phyloP scores from a whole-genome alignment of 352 stramenopile species.

The Thalassiosira hispida region DNA sequence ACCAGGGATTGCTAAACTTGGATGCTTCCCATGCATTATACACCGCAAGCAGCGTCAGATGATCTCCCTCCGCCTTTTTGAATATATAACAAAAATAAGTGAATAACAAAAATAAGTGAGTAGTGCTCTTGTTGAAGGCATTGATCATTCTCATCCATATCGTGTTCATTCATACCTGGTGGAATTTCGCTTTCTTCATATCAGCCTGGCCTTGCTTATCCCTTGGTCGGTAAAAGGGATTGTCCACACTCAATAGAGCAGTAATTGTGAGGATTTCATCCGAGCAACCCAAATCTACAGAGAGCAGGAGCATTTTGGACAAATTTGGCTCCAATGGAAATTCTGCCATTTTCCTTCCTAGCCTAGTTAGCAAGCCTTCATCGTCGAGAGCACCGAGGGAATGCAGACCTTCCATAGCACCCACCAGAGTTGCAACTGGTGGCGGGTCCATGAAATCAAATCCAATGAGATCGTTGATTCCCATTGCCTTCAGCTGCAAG shows the following conservation, averaged over 20 bases:
- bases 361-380: constrained; percentile 91
- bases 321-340: constrained; percentile 98
- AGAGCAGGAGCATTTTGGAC: constrained; percentile 98
- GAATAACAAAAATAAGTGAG: no score
- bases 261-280: constrained; percentile 99
- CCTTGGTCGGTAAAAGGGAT: constrained; percentile 98
- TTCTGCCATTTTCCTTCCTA: constrained; percentile 99
- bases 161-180: no score
- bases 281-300: constrained; percentile 95
- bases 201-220: constrained; percentile 99
- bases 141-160: no score
- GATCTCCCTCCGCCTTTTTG: constrained; percentile 98
- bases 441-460: constrained; percentile 99
- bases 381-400: constrained; percentile 97
- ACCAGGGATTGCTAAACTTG: constrained; percentile 99
- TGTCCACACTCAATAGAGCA: constrained; percentile 98
- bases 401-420: constrained; percentile 97
- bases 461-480: constrained; percentile 98
- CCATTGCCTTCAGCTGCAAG: constrained; percentile 99
- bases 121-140: no score
- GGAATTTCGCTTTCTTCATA: constrained; percentile 99
- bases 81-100: no score
- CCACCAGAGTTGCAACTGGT: constrained; percentile 95
- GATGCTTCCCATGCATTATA: constrained; percentile 98
- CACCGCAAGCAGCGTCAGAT: constrained; percentile 96